A percentile compares a stretch with the other conserved stretches of the same genome.
Evolutionary conservation across 2,329 filamentous ascomycete species (phyloP).

Genomic region (Stylonectria norvegica): DNA sequence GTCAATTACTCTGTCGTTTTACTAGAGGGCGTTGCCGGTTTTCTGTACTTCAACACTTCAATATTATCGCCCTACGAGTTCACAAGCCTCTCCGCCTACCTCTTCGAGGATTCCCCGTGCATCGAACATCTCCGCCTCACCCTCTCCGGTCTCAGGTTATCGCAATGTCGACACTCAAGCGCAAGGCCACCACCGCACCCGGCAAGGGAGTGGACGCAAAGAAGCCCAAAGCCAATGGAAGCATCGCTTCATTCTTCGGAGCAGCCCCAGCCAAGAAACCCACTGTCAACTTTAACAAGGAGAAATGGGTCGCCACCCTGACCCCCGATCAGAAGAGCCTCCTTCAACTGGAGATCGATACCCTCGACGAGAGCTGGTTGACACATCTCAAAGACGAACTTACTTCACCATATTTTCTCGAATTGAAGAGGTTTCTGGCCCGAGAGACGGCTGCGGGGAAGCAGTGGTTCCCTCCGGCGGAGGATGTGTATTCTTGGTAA

Average conservation of each 20-base stretch:
- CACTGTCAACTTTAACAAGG: slow-evolving; percentile 72
- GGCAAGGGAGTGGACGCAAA: slow-evolving; percentile 55
- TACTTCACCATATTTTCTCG: slow-evolving; percentile 72
- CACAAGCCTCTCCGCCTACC: too few relatives aligned
- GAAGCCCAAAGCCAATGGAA: slow-evolving; percentile 70
- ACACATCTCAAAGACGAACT: slow-evolving; percentile 85
- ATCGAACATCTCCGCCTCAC: slow-evolving; percentile 14
- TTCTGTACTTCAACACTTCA: too few relatives aligned
- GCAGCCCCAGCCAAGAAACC: slow-evolving; percentile 38
- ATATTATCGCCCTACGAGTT: too few relatives aligned
- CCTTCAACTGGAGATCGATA: slow-evolving; percentile 86
- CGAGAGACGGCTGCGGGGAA: slow-evolving; percentile 69
- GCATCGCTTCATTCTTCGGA: slow-evolving; percentile 87
- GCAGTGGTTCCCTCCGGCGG: slow-evolving; percentile 80
- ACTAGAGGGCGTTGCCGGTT: too few relatives aligned
- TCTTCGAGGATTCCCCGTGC: slow-evolving; percentile 15
- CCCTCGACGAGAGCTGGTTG: slow-evolving; percentile 88
- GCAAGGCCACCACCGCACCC: slow-evolving; percentile 55
- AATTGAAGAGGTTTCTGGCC: slow-evolving; percentile 82
- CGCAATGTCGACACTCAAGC: slow-evolving; percentile 59
- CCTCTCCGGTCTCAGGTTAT: slow-evolving; percentile 18
- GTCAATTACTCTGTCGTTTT: too few relatives aligned
- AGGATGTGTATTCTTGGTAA: slow-evolving; percentile 94
- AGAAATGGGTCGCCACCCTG: slow-evolving; percentile 79
- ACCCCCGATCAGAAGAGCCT: slow-evolving; percentile 78